A percentile compares a stretch with the other conserved stretches of the same genome.
phyloP scores from a whole-genome alignment of 148 eudicot genomes.

The Rhododendron ferrugineum region DNA sequence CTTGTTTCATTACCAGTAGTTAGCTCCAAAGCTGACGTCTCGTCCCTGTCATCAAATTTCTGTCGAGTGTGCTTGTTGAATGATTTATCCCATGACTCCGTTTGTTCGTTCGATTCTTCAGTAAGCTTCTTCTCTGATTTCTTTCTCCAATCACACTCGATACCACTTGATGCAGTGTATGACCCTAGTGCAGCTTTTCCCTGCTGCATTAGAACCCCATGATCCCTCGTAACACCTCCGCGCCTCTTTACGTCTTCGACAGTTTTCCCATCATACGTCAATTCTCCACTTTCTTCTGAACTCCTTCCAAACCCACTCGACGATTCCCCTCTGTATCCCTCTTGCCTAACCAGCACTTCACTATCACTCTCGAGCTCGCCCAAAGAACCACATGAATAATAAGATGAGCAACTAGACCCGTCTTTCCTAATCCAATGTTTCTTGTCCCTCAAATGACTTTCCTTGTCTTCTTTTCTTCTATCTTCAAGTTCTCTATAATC shows the following conservation, averaged over 20 bases:
- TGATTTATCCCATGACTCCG: conserved; percentile 21
- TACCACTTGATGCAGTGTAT: conserved; percentile 12
- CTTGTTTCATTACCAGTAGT: conserved; percentile 31
- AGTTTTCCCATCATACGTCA: conserved; percentile 25
- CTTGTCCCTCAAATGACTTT: conserved; percentile 23
- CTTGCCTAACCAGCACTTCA: conserved; percentile 35
- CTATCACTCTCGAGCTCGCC: conserved; percentile 44
- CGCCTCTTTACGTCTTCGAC: conserved; percentile 23
- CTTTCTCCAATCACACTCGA: conserved; percentile 60
- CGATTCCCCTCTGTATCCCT: conserved; percentile 34
- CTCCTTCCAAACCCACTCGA: conserved; percentile 21
- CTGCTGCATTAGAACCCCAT: conserved; percentile 17
- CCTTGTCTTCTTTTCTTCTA: conserved; percentile 19
- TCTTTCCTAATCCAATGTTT: conserved; percentile 39
- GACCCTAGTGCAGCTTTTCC: conserved; percentile 21
- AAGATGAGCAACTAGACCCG: conserved; percentile 57
- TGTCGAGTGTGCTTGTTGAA: conserved; percentile 20
- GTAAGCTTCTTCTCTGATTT: conserved; percentile 74
- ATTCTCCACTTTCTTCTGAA: conserved; percentile 30
- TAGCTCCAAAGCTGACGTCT: conserved; percentile 19
- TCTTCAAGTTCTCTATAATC: conserved; percentile 28
- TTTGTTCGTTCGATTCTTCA: conserved; percentile 37
- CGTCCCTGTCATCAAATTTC: conserved; percentile 23
- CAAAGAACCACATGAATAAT: conserved; percentile 44
- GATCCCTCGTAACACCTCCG: conserved; percentile 24